A percentile compares a stretch with the other conserved stretches of the same genome.
Evolutionary conservation across 495 filamentous ascomycete genomes (phyloP).

Genomic region (Penicillium flavigenum): DNA sequence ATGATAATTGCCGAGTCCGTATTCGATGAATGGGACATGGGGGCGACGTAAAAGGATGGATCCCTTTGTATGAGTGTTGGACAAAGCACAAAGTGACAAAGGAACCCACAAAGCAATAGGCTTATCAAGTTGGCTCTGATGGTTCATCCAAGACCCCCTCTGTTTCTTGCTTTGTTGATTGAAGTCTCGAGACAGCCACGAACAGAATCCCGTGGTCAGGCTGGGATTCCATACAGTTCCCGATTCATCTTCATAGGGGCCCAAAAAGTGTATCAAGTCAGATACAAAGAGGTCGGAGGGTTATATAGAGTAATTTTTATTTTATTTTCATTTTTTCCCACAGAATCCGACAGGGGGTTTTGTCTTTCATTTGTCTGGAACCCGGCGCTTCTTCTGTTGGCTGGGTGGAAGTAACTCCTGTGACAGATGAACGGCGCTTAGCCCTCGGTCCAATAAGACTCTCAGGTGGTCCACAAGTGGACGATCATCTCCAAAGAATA

Average conservation of each 20-base stretch:
- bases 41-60: not conserved
- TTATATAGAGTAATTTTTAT: not conserved
- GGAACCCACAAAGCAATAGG: not conserved
- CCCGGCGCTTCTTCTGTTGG: conserved; percentile 14
- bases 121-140: not conserved
- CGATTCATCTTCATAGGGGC: not conserved
- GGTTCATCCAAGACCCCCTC: conserved; percentile 2
- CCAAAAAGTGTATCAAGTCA: conserved; percentile 6
- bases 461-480: not conserved
- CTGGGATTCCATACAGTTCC: conserved; percentile 1
- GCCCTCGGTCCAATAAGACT: conserved; percentile 8
- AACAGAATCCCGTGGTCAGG: conserved; percentile 4
- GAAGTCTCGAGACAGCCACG: conserved; percentile 1
- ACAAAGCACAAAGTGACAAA: conserved; percentile 3
- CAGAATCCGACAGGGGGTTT: not conserved
- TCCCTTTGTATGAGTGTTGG: conserved; percentile 4
- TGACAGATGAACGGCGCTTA: conserved; percentile 18
- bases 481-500: conserved; percentile 5
- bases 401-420: conserved; percentile 4
- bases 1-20: not conserved
- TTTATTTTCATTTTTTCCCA: not conserved
- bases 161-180: conserved; percentile 4
- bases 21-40: conserved; percentile 7
- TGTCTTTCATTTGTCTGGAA: conserved; percentile 6
- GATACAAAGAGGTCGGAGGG: conserved; percentile 7